Evolutionary conservation across 2,329 filamentous ascomycete species (phyloP).

Genomic region (Aaosphaeria arxii): DNA sequence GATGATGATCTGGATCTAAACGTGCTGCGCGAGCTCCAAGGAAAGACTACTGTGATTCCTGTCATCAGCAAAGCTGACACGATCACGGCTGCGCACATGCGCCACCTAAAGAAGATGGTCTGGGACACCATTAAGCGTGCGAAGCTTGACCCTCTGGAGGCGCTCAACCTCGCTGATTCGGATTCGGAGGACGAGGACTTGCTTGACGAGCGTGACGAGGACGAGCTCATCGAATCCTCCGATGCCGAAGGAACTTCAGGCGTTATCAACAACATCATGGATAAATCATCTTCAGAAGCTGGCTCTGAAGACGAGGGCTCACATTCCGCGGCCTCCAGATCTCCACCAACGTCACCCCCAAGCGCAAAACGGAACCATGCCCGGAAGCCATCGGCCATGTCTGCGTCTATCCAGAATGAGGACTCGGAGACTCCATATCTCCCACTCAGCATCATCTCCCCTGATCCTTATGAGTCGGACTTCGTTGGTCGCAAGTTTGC

Average conservation of each 20-base stretch:
- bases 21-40: conserved; percentile 80
- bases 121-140: conserved; percentile 84
- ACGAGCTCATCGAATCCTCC: conserved; percentile 37
- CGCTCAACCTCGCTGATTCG: conserved; percentile 76
- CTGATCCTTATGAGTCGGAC: conserved; percentile 81
- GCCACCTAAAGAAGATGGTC: conserved; percentile 83
- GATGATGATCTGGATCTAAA: conserved; percentile 90
- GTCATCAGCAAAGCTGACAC: conserved; percentile 97
- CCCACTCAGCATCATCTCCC: conserved; percentile 89
- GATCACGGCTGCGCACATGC: conserved; percentile 93
- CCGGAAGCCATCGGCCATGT: conserved; percentile 41
- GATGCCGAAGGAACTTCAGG: conserved; percentile 32
- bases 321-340: conserved; percentile 26
- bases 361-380: conserved; percentile 33
- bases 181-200: conserved; percentile 56
- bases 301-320: conserved; percentile 25
- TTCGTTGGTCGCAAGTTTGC: conserved; percentile 84
- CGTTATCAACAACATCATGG: conserved; percentile 36
- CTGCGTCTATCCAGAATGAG: conserved; percentile 34
- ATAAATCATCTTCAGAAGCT: conserved; percentile 35
- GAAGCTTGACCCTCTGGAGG: conserved; percentile 83
- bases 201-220: conserved; percentile 52
- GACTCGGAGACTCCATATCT: conserved; percentile 61
- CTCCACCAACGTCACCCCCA: conserved; percentile 31
- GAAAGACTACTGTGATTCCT: conserved; percentile 92